Conservation (phyloP, 345 rosid genomes). For the Salix brachista region DNA sequence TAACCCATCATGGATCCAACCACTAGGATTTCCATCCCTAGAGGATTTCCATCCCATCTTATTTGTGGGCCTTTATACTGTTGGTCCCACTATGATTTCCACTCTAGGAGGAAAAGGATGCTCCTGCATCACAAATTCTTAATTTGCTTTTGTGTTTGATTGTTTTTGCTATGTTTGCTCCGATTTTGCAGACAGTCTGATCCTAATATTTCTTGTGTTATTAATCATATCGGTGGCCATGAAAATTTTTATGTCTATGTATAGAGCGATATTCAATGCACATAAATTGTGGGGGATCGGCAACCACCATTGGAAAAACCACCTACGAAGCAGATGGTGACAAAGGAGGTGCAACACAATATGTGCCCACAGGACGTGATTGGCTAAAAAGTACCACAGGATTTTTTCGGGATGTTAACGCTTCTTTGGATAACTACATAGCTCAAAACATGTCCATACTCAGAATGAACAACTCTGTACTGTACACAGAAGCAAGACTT, state of each 20-base stretch:
- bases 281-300: conserved; percentile 17
- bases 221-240: neutral
- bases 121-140: too few species aligned
- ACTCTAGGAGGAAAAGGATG: too few species aligned
- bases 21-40: too few species aligned
- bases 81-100: too few species aligned
- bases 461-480: neutral
- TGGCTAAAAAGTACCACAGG: conserved; percentile 12
- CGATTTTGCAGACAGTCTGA: too few species aligned
- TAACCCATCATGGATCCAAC: too few species aligned
- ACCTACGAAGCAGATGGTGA: neutral
- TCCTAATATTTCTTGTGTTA: neutral
- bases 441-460: neutral
- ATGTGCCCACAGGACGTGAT: neutral
- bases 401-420: conserved; percentile 2
- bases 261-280: neutral
- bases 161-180: neutral
- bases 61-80: too few species aligned
- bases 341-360: conserved; percentile 4
- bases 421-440: neutral
- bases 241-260: neutral
- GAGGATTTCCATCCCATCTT: too few species aligned
- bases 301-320: neutral
- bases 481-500: conserved; percentile 12
- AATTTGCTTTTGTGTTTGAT: too few species aligned